Evolutionary conservation across 352 stramenopile genomes (phyloP).

Genomic region (Halophytophthora batemanensis): DNA sequence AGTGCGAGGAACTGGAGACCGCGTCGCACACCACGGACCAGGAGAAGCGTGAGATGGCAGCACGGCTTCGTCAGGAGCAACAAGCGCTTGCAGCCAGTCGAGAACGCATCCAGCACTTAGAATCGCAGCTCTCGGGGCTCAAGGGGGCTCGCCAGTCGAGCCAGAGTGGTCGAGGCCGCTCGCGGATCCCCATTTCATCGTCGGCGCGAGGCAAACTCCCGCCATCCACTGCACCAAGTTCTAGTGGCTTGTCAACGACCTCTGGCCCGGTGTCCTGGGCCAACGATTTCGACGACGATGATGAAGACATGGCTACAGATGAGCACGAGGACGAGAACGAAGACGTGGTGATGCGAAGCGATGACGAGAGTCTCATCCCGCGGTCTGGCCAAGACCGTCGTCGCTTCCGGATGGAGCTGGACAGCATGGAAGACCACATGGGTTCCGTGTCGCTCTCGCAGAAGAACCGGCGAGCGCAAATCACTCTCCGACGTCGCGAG

Average conservation of each 20-base stretch:
- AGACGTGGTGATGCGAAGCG: conserved; percentile 54
- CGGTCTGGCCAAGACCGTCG: conserved; percentile 26
- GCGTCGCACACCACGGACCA: conserved; percentile 35
- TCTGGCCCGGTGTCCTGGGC: conserved; percentile 53
- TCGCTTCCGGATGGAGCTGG: conserved; percentile 58
- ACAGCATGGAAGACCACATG: conserved; percentile 38
- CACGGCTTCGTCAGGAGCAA: conserved; percentile 44
- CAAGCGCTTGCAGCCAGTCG: conserved; percentile 46
- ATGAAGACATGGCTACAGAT: conserved; percentile 55
- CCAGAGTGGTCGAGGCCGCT: conserved; percentile 8
- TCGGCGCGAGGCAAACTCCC: conserved; percentile 15
- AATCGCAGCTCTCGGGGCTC: conserved; percentile 45
- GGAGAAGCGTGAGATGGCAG: conserved; percentile 49
- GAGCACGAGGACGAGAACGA: conserved; percentile 46
- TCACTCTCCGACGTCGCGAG: conserved; percentile 23
- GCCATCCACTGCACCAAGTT: conserved; percentile 7
- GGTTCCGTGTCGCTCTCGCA: conserved; percentile 43
- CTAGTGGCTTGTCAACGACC: conserved; percentile 1
- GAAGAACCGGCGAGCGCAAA: conserved; percentile 28
- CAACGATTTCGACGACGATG: conserved; percentile 69
- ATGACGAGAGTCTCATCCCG: conserved; percentile 26
- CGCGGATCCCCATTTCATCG: conserved; percentile 16
- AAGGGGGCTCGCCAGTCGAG: conserved; percentile 14
- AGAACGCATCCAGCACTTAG: conserved; percentile 63
- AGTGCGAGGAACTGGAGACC: conserved; percentile 73